Base-by-base conservation (phyloP, 441 rosid genomes). In the Kokia cookei region DNA sequence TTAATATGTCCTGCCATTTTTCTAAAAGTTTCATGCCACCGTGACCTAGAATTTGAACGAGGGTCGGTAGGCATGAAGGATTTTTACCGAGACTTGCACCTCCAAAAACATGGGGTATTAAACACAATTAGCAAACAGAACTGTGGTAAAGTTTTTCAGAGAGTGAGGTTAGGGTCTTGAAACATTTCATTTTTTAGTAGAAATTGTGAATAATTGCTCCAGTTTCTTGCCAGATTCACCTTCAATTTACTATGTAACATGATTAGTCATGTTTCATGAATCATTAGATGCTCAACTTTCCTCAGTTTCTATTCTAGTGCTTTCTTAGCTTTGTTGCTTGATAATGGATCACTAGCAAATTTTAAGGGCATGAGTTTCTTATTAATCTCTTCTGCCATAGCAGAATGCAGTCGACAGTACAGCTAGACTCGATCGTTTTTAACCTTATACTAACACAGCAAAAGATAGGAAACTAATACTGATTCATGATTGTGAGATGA, bases 1-100 rank as follows among this genome's bases (percentile, higher is more conserved):
- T 76, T 90, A 82, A 82, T 43, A 27, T 54, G 24, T 64, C 57
- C 40, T 26, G 17, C 47, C 65, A 65, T 24, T 63, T 63, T 61
- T 50, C 69, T 61, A 35, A 10, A 51, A 57, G 43, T 7, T 7
- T 73, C 66, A 63, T 63, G 75, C 67, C 57, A 55, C 76, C 51
- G 80, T 76, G 75, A 55, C 75, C 78, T 65, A 43, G n/a, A 68
- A 57, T 26, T 53, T 60, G 45, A 71, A 71, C 73, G 37, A 62
- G 60, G 22, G 74, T 77, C 62, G 70, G 58, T 27, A 19, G 50
- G 57, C 68, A 19, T 42, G 64, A 43, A 61, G 12, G 64, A 74
- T 76, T 71, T 58, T 47, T 59, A 72, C 60, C 43, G 2, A 40
- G 43, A 65, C 24, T 59, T 45, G 8, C 14, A 1, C 73, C 53